Percentiles rank a stretch among this genome's conserved stretches.
Evolutionary conservation across 2,329 filamentous ascomycete species (phyloP).

Genomic region (Rhinocladiella similis): DNA sequence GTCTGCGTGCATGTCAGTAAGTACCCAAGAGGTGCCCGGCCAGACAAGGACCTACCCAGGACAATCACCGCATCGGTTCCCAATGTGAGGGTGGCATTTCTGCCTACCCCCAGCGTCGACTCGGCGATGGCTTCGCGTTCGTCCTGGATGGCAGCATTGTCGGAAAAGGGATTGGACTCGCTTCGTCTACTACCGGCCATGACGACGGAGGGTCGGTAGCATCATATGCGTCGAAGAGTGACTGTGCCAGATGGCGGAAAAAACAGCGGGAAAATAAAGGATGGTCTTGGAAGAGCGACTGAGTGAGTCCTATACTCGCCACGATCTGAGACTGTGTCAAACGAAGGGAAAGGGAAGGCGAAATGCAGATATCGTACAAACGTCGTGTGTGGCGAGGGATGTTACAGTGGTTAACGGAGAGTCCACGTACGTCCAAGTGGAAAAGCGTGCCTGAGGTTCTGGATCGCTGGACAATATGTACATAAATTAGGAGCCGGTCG

Average conservation of each 20-base stretch:
- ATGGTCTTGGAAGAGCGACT: background rate
- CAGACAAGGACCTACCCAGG: constrained; percentile 44
- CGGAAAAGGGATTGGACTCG: constrained; percentile 19
- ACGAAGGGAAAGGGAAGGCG: background rate
- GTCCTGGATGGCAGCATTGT: constrained; percentile 17
- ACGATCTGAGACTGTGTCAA: background rate
- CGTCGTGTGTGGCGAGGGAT: no score
- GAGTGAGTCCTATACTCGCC: background rate
- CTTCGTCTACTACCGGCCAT: constrained; percentile 13
- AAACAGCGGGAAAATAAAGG: background rate
- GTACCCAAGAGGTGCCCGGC: background rate
- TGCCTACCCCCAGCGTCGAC: constrained; percentile 54
- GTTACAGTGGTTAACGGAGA: background rate
- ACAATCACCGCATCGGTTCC: constrained; percentile 62
- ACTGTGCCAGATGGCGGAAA: background rate
- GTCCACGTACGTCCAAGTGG: no score
- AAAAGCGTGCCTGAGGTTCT: no score
- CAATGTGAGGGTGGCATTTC: constrained; percentile 61
- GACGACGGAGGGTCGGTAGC: background rate
- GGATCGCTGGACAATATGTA: no score
- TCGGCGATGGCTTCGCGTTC: constrained; percentile 40
- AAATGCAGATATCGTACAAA: no score
- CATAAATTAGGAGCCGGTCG: no score
- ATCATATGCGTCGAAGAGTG: background rate
- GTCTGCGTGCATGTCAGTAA: constrained; percentile 18